A percentile compares a stretch with the other conserved stretches of the same genome.
These are phyloP conservation scores for Boehmeria nivea DNA, from an alignment of 306 rosid genomes.

Conservation along the genomic window DNA sequence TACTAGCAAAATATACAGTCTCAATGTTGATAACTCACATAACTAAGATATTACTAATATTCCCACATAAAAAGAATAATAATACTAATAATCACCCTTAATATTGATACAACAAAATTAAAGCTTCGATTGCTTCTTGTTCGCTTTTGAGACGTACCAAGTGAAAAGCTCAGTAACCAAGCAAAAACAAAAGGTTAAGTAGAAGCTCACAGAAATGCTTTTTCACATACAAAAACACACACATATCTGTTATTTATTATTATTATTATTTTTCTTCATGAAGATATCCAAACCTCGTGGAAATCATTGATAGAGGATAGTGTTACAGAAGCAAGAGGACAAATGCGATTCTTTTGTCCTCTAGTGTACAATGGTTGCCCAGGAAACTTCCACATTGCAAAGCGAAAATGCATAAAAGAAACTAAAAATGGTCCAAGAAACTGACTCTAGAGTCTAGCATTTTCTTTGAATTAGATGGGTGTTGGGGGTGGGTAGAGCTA, in stretches of 20 bases:
- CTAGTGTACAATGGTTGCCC: background rate
- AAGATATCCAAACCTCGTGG: background rate
- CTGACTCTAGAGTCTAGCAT: background rate
- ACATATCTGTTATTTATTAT: background rate
- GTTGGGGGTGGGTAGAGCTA: conserved; percentile 5
- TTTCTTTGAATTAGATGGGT: conserved; percentile 4
- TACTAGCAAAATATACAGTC: background rate
- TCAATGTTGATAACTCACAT: too few relatives aligned
- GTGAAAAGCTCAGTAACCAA: background rate
- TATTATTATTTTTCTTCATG: background rate
- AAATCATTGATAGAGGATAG: background rate
- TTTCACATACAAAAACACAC: background rate
- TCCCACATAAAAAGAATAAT: too few relatives aligned
- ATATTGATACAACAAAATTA: background rate
- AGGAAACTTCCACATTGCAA: conserved; percentile 23
- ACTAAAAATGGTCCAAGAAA: conserved; percentile 12
- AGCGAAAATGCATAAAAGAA: background rate
- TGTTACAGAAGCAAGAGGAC: background rate
- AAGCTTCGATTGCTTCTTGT: background rate
- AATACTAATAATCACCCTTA: background rate
- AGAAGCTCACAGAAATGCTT: background rate
- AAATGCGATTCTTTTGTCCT: background rate
- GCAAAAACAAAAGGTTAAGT: background rate
- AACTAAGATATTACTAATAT: too few relatives aligned
- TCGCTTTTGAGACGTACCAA: background rate